phyloP scores from a whole-genome alignment of 2,329 filamentous ascomycete genomes.

The Curvularia hawaiiensis region DNA sequence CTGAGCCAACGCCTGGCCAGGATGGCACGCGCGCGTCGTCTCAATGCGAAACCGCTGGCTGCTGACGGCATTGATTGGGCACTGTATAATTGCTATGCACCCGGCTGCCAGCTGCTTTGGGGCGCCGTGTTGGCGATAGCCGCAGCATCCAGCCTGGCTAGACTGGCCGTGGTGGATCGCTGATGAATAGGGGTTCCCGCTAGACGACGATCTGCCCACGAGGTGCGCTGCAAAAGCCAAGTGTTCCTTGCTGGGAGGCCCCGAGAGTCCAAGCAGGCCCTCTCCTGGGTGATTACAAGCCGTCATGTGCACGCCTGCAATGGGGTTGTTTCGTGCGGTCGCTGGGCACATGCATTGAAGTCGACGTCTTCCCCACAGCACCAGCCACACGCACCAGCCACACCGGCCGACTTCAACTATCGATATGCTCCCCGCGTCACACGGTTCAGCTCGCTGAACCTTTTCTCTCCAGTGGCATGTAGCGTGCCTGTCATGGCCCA shows the following conservation, averaged over 20 bases:
- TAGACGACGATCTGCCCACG: constrained; percentile 20
- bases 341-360: no score
- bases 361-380: background rate
- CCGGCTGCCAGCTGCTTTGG: background rate
- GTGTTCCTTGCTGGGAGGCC: background rate
- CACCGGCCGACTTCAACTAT: background rate
- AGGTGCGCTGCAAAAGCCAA: constrained; percentile 15
- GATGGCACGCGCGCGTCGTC: constrained; percentile 5
- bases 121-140: background rate
- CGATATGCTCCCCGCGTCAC: constrained; percentile 8
- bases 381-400: background rate
- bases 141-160: background rate
- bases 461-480: background rate
- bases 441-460: background rate
- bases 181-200: constrained; percentile 12
- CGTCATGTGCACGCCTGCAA: no score
- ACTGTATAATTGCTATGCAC: constrained; percentile 5
- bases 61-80: constrained; percentile 6
- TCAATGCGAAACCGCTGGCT: constrained; percentile 14
- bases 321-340: background rate
- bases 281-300: background rate
- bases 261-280: background rate
- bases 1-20: constrained; percentile 1
- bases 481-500: background rate
- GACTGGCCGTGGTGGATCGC: background rate